phyloP scores from a whole-genome alignment of 1,139 yeast species.

The Kodamaea derodonti region DNA sequence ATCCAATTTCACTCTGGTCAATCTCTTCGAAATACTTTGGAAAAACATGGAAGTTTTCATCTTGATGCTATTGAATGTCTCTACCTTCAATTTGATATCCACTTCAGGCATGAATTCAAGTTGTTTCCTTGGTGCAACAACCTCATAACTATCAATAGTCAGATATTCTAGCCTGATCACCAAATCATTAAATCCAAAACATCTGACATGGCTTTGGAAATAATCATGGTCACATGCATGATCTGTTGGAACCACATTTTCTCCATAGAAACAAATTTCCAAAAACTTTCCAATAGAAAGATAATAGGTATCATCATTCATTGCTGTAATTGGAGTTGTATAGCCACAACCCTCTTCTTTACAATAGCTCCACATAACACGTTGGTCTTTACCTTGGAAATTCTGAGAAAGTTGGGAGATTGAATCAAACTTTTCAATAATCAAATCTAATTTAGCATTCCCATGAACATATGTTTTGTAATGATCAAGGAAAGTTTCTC shows the following conservation, averaged over 20 bases:
- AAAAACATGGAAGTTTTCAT: conserved; percentile 60
- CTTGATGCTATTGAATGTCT: conserved; percentile 52
- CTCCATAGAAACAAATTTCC: conserved; percentile 82
- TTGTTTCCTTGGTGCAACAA: conserved; percentile 72
- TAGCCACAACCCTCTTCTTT: conserved; percentile 59
- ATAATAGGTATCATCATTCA: conserved; percentile 88
- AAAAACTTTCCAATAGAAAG: conserved; percentile 90
- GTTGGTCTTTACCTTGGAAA: conserved; percentile 40
- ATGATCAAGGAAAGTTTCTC: conserved; percentile 67
- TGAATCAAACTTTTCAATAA: conserved; percentile 54
- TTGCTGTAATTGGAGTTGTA: conserved; percentile 75
- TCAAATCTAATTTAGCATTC: conserved; percentile 72
- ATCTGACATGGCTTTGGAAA: conserved; percentile 75
- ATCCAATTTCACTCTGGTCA: conserved; percentile 79
- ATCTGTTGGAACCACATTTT: conserved; percentile 43
- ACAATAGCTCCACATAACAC: conserved; percentile 92
- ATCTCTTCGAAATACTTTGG: conserved; percentile 65
- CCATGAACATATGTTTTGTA: conserved; percentile 90
- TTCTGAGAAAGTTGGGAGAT: conserved; percentile 55
- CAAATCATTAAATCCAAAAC: conserved; percentile 77
- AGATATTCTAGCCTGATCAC: conserved; percentile 79
- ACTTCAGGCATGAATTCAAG: conserved; percentile 70
- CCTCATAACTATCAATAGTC: conserved; percentile 68
- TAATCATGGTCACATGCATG: conserved; percentile 67
- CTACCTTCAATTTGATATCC: conserved; percentile 66